phyloP scores from a whole-genome alignment of 306 rosid species.

The Vicia sativa region DNA sequence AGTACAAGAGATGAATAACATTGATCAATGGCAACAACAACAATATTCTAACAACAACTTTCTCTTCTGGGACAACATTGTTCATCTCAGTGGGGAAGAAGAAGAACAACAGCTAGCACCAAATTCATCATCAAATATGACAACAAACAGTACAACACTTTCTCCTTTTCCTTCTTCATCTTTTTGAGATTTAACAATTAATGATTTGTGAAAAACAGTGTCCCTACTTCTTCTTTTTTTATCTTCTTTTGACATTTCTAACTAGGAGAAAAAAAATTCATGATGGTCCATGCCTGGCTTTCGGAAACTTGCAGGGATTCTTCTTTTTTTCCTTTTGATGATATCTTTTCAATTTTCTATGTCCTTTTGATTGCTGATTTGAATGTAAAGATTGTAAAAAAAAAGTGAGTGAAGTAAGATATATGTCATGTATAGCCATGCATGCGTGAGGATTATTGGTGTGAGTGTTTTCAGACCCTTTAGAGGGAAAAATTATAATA shows the following conservation, averaged over 20 bases:
- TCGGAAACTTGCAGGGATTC: constrained; percentile 51
- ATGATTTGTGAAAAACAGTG: constrained; percentile 33
- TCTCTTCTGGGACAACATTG: constrained; percentile 81
- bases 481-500: constrained; percentile 31
- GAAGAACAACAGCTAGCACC: constrained; percentile 49
- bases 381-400: constrained; percentile 46
- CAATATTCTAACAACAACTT: constrained; percentile 61
- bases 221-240: constrained; percentile 19
- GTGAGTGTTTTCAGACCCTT: constrained; percentile 35
- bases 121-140: constrained; percentile 56
- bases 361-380: constrained; percentile 42
- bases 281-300: constrained; percentile 52
- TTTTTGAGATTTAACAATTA: constrained; percentile 47
- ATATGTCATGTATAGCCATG: constrained; percentile 38
- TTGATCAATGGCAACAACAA: constrained; percentile 58
- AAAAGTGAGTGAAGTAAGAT: constrained; percentile 45
- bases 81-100: constrained; percentile 56
- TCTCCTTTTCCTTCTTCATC: constrained; percentile 72
- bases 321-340: constrained; percentile 19
- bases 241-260: constrained; percentile 34
- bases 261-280: constrained; percentile 42
- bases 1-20: constrained; percentile 53
- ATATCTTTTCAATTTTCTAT: not conserved
- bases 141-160: constrained; percentile 38
- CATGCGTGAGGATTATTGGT: constrained; percentile 43